Base-by-base conservation (phyloP, 1,284 basidiomycete species). In the Ganoderma sinense region DNA sequence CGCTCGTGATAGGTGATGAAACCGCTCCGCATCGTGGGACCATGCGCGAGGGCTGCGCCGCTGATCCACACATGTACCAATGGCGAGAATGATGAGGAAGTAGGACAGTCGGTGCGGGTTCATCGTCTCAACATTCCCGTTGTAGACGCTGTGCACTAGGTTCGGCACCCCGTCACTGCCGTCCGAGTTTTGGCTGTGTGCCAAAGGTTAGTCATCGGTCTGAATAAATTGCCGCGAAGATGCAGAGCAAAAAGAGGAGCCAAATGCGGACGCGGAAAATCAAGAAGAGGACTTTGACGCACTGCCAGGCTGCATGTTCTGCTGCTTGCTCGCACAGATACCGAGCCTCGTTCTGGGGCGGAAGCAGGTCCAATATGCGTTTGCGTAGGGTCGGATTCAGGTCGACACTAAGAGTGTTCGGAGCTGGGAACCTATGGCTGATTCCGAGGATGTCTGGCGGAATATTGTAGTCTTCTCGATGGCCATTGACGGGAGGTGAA, bases 251-350 rank as follows among this genome's bases (percentile, higher is more conserved):
- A 36, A 36, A 64, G 41, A 64, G 61, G 66, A 62, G 31, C 43
- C 43, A 73, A 68, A 64, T 67, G 61, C 59, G 61, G 65, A 53
- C n/a, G 59, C 36, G 59, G 58, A 56, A 55, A 61, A 72, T 67
- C 58, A 69, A 51, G 58, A 62, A n/a, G 63, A 58, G 58, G 65
- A 69, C 62, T 64, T 64, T 69, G 62, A 86, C 89, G 75, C 79
- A 90, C 90, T 91, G 90, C 90, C 90, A 92, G 70, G 91, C 83
- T 59, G 90, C 90, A 71, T 91, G 90, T 72, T 82, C 82, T 68
- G 85, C 85, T 41, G 89, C 89, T 78, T 88, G 85, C 69, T 87
- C 84, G 76, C 89, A 91, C 18, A 90, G 84, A 39, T 83, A 81
- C 62, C 84, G 81, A 0, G 89, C 90, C 71, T 89, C 88, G 63